These are phyloP conservation scores for Artemisia annua DNA, from an alignment of 129 eudicot genomes.

Conservation along the genomic window DNA sequence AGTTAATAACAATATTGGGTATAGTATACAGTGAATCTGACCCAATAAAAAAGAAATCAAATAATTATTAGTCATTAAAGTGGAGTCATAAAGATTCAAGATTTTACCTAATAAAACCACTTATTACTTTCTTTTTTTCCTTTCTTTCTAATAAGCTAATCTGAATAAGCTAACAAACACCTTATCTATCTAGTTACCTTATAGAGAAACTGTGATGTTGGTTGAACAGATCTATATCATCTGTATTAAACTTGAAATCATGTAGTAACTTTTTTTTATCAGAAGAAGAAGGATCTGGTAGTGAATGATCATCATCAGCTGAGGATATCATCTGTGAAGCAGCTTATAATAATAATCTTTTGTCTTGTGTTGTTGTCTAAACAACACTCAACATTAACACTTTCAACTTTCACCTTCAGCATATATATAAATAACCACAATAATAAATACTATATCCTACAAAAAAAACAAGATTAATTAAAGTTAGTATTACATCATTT, in stretches of 20 bases:
- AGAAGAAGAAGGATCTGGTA: too few relatives aligned
- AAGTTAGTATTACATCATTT: neutral
- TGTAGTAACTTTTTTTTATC: conserved; percentile 5
- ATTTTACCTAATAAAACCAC: neutral
- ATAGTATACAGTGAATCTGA: conserved; percentile 30
- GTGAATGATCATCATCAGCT: conserved; percentile 35
- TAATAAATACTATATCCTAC: neutral
- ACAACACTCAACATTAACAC: conserved; percentile 53
- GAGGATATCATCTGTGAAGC: conserved; percentile 56
- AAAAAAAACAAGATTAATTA: neutral
- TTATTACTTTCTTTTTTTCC: neutral
- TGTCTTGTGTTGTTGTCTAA: conserved; percentile 41
- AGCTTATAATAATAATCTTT: conserved; percentile 32
- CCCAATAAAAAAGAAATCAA: conserved; percentile 20
- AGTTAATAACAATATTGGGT: neutral
- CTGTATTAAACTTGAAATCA: conserved; percentile 28
- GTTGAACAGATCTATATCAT: conserved; percentile 23
- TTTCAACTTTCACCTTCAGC: conserved; percentile 47
- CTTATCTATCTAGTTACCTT: conserved; percentile 39
- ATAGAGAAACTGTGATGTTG: conserved; percentile 53
- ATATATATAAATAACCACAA: conserved; percentile 14
- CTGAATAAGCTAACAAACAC: neutral
- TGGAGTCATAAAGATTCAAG: neutral
- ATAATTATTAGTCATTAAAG: conserved; percentile 10
- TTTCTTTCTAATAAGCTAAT: neutral